Base-by-base conservation (phyloP, 805 yeast genomes). In the Debaryomyces maramus region DNA sequence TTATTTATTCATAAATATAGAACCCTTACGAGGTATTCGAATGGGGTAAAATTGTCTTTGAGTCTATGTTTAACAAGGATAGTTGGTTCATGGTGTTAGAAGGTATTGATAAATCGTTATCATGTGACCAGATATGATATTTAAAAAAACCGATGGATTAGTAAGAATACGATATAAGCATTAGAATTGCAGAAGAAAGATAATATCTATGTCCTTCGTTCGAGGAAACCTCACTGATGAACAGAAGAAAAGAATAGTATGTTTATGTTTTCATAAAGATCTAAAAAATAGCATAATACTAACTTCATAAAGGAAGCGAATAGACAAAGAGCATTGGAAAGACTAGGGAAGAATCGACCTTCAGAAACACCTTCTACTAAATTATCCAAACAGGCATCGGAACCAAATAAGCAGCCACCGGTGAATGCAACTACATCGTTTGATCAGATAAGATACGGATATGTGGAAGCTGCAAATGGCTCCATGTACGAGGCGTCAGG, bases 251-350 rank as follows among this genome's bases (percentile, higher is more conserved):
- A 47, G 64, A 46, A 65, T 68, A 19, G 73, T 67, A 65, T 40
- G 73, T 66, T 3, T 32, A 5, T 4, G 10, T 17, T 13, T 11
- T 16, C 16, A 5, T n/a, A n/a, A n/a, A n/a, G n/a, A n/a, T n/a
- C n/a, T n/a, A n/a, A n/a, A n/a, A n/a, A n/a, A n/a, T n/a, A n/a
- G n/a, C n/a, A n/a, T n/a, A n/a, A 33, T 33, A 33, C 36, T 33
- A 33, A 33, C 29, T 13, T 4, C 4, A 8, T 10, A 36, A n/a
- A 80, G 86, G 86, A 80, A 35, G 81, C 77, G 20, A 84, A 83
- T 54, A 67, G 93, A 45, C 69, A 72, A 32, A 70, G 70, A 39
- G 88, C 89, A 0, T 51, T 82, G 6, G 85, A 80, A 40, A 61
- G 83, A 41, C 67, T 84, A 24, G 68, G 74, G 45, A 67, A 70